These are phyloP conservation scores for Penicillium sp. DNA, from an alignment of 2,329 filamentous ascomycete species.

Conservation along the genomic window DNA sequence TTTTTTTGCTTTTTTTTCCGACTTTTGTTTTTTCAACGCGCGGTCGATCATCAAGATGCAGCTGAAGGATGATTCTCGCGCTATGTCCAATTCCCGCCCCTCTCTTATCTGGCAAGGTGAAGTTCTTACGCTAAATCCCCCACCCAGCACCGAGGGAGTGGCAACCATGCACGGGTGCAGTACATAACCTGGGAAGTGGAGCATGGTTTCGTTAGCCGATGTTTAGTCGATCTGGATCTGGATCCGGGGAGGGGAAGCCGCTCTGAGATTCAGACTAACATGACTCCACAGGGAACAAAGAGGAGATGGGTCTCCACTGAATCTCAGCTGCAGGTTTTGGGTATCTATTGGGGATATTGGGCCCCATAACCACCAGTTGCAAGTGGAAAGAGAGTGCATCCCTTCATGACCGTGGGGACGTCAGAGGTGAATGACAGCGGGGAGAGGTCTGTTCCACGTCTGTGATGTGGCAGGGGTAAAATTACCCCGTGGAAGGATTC, in stretches of 20 bases:
- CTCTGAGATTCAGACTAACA: background rate
- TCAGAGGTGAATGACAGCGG: background rate
- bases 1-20: slow-evolving; percentile 6
- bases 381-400: background rate
- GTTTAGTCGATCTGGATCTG: slow-evolving; percentile 14
- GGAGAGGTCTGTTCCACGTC: background rate
- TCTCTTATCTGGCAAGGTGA: background rate
- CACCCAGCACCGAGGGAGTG: background rate
- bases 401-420: background rate
- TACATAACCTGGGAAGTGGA: slow-evolving; percentile 6
- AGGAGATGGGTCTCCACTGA: background rate
- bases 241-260: background rate
- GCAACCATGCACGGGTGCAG: background rate
- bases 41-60: slow-evolving; percentile 17
- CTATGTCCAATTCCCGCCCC: background rate
- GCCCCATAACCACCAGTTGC: background rate
- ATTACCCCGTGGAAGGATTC: background rate
- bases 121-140: background rate
- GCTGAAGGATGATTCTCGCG: slow-evolving; percentile 8
- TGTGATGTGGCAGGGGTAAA: background rate
- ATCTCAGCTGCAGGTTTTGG: slow-evolving; percentile 5
- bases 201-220: slow-evolving; percentile 7
- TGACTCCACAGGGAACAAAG: background rate
- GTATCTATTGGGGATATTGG: slow-evolving; percentile 1
- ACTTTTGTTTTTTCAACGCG: background rate